Base-by-base conservation (phyloP, 106 monocot species). In the Dendrobium huoshanense region DNA sequence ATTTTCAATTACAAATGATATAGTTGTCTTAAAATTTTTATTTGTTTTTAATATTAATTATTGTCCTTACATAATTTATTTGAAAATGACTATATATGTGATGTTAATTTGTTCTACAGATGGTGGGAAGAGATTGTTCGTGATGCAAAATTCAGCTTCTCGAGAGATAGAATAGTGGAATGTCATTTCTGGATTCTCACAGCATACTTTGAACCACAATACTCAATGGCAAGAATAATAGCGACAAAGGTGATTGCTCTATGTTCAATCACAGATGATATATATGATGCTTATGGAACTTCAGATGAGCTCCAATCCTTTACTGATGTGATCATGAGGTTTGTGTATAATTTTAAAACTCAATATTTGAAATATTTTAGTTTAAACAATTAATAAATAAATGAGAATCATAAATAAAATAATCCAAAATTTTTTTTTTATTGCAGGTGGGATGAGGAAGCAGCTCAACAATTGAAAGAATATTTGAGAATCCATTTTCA, bases 401-500 rank as follows among this genome's bases (percentile, higher is more conserved):
- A 33, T 47, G 47, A 47, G 7, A 47, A 9, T 7, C 10, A 47
- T 5, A 47, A 47, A 47, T 7, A 1, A 47, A 27, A 47, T 7
- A 3, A 47, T 10, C 5, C n/a, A n/a, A n/a, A n/a, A n/a, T n/a
- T n/a, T n/a, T 10, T 47, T 7, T 27, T 47, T 7, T 7, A 10
- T 20, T 85, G 31, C 58, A 85, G 82, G 59, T 85, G 85, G 85
- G 85, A 85, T 58, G 22, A n/a, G 42, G 27, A 45, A 9, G 43
- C 72, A 51, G 45, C 45, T 40, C 31, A 72, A 19, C 55, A 43
- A 0, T 59, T 82, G 47, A 77, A 77, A 22, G 43, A 41, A 2
- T 82, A 74, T 17, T 1, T 85, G 47, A 85, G 41, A 59, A 5
- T 77, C 4, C 80, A 37, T 0, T 81, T 44, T 58, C 49, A 20